These are phyloP conservation scores for Cotoneaster glaucophyllus DNA, from an alignment of 306 rosid species.

Conservation along the genomic window DNA sequence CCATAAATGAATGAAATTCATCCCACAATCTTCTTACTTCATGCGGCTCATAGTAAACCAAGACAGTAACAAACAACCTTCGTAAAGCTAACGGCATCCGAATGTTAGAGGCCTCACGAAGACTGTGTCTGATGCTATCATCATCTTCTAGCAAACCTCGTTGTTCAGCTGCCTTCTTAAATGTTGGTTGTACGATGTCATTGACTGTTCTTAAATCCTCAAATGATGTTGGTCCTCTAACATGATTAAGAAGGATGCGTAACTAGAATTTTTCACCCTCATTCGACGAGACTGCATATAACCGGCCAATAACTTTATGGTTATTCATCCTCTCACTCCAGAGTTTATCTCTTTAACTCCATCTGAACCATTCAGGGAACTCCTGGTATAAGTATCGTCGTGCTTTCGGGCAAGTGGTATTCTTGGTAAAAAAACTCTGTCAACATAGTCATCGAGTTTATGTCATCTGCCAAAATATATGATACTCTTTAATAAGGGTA, in stretches of 20 bases:
- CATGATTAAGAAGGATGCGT: background rate
- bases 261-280: background rate
- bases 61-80: background rate
- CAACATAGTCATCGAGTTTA: background rate
- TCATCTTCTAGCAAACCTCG: background rate
- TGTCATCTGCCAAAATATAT: background rate
- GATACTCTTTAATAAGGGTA: background rate
- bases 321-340: background rate
- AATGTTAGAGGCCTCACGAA: background rate
- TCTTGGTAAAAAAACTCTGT: background rate
- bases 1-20: background rate
- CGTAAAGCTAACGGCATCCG: background rate
- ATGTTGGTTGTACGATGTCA: background rate
- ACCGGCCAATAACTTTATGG: background rate
- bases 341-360: background rate
- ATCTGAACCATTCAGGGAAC: background rate
- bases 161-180: background rate
- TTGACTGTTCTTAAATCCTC: background rate
- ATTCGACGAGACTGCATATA: background rate
- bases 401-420: background rate
- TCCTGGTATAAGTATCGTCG: background rate
- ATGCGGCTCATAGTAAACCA: background rate
- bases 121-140: no score
- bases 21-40: background rate
- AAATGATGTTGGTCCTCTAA: background rate